Evolutionary conservation across 768 basidiomycete genomes (phyloP), one percentile per base, ranked within the genome.

Genomic region (Russula vinacea): DNA sequence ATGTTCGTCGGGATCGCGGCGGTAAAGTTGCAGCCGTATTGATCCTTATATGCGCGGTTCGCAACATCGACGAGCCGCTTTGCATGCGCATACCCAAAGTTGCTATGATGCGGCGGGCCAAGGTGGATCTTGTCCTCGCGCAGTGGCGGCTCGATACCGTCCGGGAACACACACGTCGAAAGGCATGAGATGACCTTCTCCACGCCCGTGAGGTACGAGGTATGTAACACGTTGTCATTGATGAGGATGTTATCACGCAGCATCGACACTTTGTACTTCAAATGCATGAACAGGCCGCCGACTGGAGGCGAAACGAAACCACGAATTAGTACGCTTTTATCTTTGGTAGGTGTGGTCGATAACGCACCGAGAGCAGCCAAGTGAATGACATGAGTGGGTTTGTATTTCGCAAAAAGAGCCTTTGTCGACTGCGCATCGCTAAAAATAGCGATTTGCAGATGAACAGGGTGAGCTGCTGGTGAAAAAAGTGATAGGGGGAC

Each of bases 181-280:
- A 53, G 52, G 13, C 33, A 53, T 33, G 52, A 53, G 33, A 53
- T 32, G 33, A 53, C 33, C 52, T 53, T 53, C 11, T 53, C n/a
- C n/a, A 53, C 52, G n/a, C 52, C 52, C 33, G 52, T 53, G 5
- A 19, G 6, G 52, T 22, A 53, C 11, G 52, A 53, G 4, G 33
- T 53, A 22, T 53, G 52, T 13, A 53, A n/a, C 52, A 53, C 52
- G n/a, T 53, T 53, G 5, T 53, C 52, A 11, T 53, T 53, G n/a
- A 53, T 53, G 19, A 35, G 32, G 11, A 22, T 22, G 33, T 53
- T 53, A 8, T 53, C 52, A 10, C 52, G 52, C n/a, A 53, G 33
- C 52, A 53, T 53, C 5, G 52, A 53, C 52, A 35, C 4, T 2
- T 53, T 53, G 52, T 53, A 35, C 11, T 35, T 53, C 33, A 35